A percentile compares a stretch with the other conserved stretches of the same genome.
phyloP scores from a whole-genome alignment of 495 filamentous ascomycete genomes.

The Aspergillus panamensis region DNA sequence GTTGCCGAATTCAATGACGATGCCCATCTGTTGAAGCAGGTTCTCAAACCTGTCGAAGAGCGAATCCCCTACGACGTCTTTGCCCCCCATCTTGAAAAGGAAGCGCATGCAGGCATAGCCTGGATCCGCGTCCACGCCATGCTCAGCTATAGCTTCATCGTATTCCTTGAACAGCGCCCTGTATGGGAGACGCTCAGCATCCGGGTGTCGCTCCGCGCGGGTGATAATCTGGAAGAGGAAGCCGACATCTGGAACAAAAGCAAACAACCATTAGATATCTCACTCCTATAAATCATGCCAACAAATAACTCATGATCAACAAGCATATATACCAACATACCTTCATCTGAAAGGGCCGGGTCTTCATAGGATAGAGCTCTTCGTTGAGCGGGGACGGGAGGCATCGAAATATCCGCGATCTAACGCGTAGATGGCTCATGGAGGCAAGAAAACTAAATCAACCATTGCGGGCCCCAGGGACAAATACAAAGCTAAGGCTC shows the following conservation, averaged over 20 bases:
- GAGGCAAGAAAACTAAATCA: constrained; percentile 41
- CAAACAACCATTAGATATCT: constrained; percentile 4
- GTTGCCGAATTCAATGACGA: constrained; percentile 59
- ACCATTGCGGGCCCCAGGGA: constrained; percentile 39
- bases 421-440: constrained; percentile 53
- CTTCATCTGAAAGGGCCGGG: constrained; percentile 59
- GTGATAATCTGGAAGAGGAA: constrained; percentile 74
- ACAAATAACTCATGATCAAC: too few relatives aligned
- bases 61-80: constrained; percentile 40
- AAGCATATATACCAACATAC: constrained; percentile 26
- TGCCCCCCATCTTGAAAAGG: constrained; percentile 74
- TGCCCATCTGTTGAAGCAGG: constrained; percentile 60
- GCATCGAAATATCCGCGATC: constrained; percentile 56
- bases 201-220: constrained; percentile 62
- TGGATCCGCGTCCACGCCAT: constrained; percentile 66
- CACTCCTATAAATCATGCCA: not conserved
- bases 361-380: constrained; percentile 49
- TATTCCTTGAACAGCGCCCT: constrained; percentile 79
- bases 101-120: constrained; percentile 73
- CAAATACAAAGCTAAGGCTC: constrained; percentile 13
- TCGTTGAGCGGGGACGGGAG: constrained; percentile 50
- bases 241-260: constrained; percentile 60
- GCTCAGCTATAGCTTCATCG: constrained; percentile 62
- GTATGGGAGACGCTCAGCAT: constrained; percentile 63
- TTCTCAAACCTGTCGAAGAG: constrained; percentile 66